Evolutionary conservation across 306 rosid species (phyloP).

Genomic region (Oxytropis ochrocephala): DNA sequence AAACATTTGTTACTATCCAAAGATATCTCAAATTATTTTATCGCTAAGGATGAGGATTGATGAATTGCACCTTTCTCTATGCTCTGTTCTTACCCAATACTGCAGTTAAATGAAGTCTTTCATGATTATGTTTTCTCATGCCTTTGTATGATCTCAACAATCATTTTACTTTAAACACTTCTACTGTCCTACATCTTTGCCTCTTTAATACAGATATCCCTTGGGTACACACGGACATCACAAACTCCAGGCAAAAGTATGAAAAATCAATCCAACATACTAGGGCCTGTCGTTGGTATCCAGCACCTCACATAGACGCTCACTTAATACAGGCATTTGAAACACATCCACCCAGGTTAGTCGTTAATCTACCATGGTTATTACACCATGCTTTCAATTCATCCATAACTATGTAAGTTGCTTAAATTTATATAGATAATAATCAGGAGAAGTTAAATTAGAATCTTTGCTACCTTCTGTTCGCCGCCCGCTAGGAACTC

Average conservation of each 20-base stretch:
- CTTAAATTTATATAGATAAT: neutral
- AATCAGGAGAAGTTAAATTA: neutral
- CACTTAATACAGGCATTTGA: neutral
- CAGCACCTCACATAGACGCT: neutral
- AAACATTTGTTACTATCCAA: neutral
- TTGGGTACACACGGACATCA: neutral
- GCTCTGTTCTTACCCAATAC: neutral
- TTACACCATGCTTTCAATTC: neutral
- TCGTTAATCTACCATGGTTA: neutral
- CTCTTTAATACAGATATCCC: neutral
- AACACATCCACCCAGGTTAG: neutral
- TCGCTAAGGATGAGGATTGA: neutral
- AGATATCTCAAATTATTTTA: neutral
- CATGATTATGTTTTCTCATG: neutral
- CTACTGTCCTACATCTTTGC: neutral
- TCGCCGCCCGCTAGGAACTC: slow-evolving; percentile 57
- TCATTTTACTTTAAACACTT: neutral
- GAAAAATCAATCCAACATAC: neutral
- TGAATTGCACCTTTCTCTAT: neutral
- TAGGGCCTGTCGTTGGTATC: neutral
- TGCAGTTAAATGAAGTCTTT: neutral
- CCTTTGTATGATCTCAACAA: neutral
- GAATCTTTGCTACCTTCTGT: slow-evolving; percentile 48
- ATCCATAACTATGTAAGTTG: neutral
- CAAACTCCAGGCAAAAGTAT: neutral